phyloP scores from a whole-genome alignment of 2,329 filamentous ascomycete genomes.

The Aspergillus ochraceus region DNA sequence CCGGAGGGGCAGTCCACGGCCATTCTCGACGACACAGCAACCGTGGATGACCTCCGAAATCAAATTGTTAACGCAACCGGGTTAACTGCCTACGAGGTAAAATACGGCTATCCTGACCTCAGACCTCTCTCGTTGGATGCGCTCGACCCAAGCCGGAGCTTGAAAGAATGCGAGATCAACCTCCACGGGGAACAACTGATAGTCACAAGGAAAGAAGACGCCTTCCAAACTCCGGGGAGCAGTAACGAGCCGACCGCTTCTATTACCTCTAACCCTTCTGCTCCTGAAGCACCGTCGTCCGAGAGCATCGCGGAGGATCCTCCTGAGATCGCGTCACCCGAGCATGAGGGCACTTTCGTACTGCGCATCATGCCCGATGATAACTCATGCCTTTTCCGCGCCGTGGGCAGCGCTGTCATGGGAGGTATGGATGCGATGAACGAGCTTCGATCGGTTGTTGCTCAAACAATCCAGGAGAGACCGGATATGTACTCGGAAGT shows the following conservation, averaged over 20 bases:
- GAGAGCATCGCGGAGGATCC: conserved; percentile 54
- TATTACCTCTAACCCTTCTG: conserved; percentile 7
- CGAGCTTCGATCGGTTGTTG: conserved; percentile 74
- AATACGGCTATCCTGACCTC: conserved; percentile 77
- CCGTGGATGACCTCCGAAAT: conserved; percentile 40
- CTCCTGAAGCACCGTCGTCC: conserved; percentile 37
- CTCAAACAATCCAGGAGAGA: conserved; percentile 72
- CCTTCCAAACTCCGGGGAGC: conserved; percentile 9
- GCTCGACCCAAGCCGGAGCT: conserved; percentile 50
- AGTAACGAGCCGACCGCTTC: conserved; percentile 12
- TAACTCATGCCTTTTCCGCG: conserved; percentile 91
- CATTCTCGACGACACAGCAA: conserved; percentile 65
- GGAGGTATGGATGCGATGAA: conserved; percentile 66
- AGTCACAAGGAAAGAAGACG: conserved; percentile 51
- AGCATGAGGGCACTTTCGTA: conserved; percentile 60
- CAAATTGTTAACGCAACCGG: conserved; percentile 60
- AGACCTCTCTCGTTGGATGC: conserved; percentile 63
- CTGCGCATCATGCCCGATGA: conserved; percentile 96
- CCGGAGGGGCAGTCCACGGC: conserved; percentile 72
- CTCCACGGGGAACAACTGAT: conserved; percentile 70
- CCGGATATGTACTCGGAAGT: conserved; percentile 72
- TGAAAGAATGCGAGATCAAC: conserved; percentile 59
- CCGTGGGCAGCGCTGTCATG: conserved; percentile 78
- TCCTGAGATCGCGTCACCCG: conserved; percentile 60
- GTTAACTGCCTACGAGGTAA: conserved; percentile 69